phyloP scores from a whole-genome alignment of 805 yeast species.

The Wickerhamomyces bisporus region DNA sequence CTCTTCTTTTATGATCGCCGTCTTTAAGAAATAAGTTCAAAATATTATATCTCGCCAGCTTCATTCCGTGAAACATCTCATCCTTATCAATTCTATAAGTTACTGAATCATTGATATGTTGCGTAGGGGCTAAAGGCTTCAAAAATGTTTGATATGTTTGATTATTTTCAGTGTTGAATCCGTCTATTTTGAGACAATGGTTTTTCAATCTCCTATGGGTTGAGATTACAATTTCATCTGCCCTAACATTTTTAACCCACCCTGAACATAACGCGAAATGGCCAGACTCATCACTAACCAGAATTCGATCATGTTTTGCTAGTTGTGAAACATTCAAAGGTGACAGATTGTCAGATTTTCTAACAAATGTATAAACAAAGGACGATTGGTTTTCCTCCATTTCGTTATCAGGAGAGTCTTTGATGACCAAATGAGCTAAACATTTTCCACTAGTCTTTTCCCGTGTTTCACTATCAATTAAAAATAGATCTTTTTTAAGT shows the following conservation, averaged over 20 bases:
- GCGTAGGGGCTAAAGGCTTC: conserved; percentile 14
- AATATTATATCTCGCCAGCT: conserved; percentile 71
- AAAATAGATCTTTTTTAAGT: conserved; percentile 53
- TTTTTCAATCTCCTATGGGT: conserved; percentile 49
- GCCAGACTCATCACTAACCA: conserved; percentile 76
- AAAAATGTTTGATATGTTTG: conserved; percentile 51
- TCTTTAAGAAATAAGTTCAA: conserved; percentile 55
- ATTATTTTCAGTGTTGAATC: conserved; percentile 38
- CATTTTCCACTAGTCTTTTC: conserved; percentile 59
- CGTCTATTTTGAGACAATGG: conserved; percentile 26
- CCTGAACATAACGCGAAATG: conserved; percentile 73
- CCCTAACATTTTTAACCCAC: conserved; percentile 38
- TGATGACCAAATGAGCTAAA: conserved; percentile 45
- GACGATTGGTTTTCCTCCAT: conserved; percentile 15
- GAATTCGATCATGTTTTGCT: conserved; percentile 52
- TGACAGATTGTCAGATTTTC: conserved; percentile 21
- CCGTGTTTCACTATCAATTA: conserved; percentile 49
- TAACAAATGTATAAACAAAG: conserved; percentile 45
- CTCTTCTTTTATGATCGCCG: conserved; percentile 30
- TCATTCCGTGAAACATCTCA: conserved; percentile 68
- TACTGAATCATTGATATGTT: conserved; percentile 6
- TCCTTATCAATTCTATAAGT: conserved; percentile 74
- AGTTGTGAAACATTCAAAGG: conserved; percentile 42
- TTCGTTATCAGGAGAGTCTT: conserved; percentile 17
- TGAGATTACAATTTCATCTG: conserved; percentile 40